Evolutionary conservation across 345 rosid species (phyloP).

Genomic region (Eucalyptus pumila): DNA sequence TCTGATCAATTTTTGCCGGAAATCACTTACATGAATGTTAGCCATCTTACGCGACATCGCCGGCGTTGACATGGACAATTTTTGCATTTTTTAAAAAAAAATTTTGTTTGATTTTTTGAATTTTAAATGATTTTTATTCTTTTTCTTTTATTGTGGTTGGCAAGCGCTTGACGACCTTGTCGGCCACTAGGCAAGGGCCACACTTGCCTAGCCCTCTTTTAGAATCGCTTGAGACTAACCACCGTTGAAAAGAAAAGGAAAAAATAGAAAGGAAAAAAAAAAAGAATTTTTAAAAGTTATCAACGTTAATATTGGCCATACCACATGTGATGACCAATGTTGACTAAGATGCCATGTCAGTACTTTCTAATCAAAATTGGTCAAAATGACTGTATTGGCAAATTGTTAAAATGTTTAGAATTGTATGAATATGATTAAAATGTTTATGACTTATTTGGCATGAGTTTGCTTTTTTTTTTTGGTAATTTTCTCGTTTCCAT

Average conservation of each 20-base stretch:
- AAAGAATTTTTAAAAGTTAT: background rate
- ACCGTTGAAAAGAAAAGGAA: fast-evolving
- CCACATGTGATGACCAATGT: fast-evolving
- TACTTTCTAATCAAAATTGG: background rate
- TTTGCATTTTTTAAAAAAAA: background rate
- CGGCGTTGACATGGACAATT: fast-evolving
- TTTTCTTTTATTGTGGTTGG: background rate
- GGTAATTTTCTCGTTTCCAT: background rate
- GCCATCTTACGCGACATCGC: no score
- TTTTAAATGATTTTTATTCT: background rate
- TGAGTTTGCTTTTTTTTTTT: background rate
- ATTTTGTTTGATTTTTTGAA: no score
- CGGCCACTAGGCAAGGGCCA: fast-evolving
- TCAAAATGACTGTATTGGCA: fast-evolving
- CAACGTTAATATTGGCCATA: fast-evolving
- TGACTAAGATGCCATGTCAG: fast-evolving
- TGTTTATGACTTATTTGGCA: background rate
- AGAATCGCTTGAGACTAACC: fast-evolving
- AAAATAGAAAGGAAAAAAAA: background rate
- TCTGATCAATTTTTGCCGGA: fast-evolving
- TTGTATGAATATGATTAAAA: background rate
- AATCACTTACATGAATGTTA: fast-evolving
- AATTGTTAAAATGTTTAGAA: background rate
- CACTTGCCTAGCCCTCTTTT: fast-evolving
- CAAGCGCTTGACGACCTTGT: fast-evolving